Base-by-base conservation (phyloP, 2,329 filamentous ascomycete genomes). In the Aspergillus aculeatus region DNA sequence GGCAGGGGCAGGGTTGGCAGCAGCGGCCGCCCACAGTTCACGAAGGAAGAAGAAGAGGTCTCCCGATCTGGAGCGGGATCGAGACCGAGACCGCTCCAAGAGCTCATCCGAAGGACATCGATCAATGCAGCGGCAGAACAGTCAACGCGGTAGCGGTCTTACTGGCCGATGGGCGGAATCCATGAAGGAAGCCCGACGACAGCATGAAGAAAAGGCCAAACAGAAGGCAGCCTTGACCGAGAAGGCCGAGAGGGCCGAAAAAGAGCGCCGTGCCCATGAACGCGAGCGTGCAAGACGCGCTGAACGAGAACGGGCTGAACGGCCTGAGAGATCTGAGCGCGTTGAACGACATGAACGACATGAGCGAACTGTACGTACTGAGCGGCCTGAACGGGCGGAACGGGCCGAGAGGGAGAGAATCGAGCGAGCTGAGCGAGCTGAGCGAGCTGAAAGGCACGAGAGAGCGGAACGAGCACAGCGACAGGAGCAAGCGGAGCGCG, bases 1-100 rank as follows among this genome's bases (percentile, higher is more conserved):
- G 2, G 53, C 54, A 32, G 55, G 47, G 23, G 32, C 58, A 23
- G 67, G 63, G 38, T 57, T 61, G 6, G 55, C 60, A 19, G 50
- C 54, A 12, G 55, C 63, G 56, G 56, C 54, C 14, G 60, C 57
- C 4, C 60, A 68, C 31, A 61, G 56, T 19, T 62, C 69, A 14
- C 68, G 69, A 32, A 71, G 70, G 55, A 75, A 66, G 53, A 75
- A 72, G 68, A 69, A 68, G 57, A 72, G 69, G 16, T 69, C 70
- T 2, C 66, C 71, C 7, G 68, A 63, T 12, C 58, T 65, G 26
- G 71, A 74, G 2, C 68, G 69, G 24, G 75, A 77, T 29, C 72
- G 72, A 56, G 70, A 71, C 9, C 72, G 72, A 56, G 70, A 71
- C 9, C 68, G 69, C 44, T 76, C 75, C 4, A 78, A 72, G 54